These are phyloP conservation scores for Vitis cinerea DNA, from an alignment of 164 flowering plant genomes.

Conservation along the genomic window DNA sequence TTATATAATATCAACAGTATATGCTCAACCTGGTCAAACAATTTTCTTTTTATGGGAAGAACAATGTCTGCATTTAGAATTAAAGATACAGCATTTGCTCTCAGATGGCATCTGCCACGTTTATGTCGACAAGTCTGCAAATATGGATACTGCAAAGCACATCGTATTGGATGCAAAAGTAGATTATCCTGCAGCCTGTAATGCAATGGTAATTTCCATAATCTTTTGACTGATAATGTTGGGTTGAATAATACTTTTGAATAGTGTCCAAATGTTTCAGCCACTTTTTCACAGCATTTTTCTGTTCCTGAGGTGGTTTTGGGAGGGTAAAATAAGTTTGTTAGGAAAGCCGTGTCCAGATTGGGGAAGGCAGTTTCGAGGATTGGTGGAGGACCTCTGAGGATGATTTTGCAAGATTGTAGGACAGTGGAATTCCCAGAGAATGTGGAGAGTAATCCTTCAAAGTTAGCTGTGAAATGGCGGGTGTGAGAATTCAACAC, in stretches of 20 bases:
- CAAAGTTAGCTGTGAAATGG: too few species aligned
- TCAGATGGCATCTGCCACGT: constrained; percentile 99
- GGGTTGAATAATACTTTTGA: background rate
- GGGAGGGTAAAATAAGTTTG: too few species aligned
- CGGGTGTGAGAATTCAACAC: too few species aligned
- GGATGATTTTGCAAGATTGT: too few species aligned
- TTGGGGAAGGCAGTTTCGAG: too few species aligned
- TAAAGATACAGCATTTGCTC: constrained; percentile 20
- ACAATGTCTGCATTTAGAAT: constrained; percentile 4
- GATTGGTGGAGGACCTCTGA: too few species aligned
- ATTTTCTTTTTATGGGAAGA: background rate
- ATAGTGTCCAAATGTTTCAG: background rate
- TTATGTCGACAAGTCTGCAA: constrained; percentile 85
- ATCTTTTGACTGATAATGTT: background rate
- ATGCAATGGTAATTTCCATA: constrained; percentile 71
- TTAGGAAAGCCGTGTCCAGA: too few species aligned
- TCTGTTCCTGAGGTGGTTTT: too few species aligned
- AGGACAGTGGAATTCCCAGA: too few species aligned
- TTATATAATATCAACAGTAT: background rate
- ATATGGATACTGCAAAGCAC: constrained; percentile 70
- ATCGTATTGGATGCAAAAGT: constrained; percentile 88
- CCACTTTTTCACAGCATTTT: too few species aligned
- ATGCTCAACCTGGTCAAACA: background rate
- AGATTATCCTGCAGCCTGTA: constrained; percentile 98
- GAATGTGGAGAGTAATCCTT: too few species aligned